phyloP scores from a whole-genome alignment of 768 basidiomycete species.

The Naganishia onofrii region DNA sequence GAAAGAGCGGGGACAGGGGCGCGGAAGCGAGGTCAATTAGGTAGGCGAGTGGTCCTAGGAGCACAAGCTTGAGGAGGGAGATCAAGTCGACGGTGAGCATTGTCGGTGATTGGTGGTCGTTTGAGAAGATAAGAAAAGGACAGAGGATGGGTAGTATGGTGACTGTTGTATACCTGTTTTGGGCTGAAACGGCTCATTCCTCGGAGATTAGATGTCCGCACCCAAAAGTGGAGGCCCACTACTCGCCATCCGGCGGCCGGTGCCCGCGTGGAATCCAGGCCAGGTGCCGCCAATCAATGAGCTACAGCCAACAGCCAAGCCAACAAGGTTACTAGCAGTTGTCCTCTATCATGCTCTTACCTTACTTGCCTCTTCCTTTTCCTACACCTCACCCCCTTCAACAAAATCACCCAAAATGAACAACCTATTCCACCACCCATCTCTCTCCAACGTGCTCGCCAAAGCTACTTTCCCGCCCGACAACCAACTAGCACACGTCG shows the following conservation, averaged over 20 bases:
- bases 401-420: background rate
- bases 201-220: too few relatives aligned
- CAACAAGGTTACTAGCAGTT: too few relatives aligned
- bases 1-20: conserved; percentile 28
- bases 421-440: conserved; percentile 18
- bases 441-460: conserved; percentile 11
- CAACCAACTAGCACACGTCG: conserved; percentile 32
- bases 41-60: conserved; percentile 27
- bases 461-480: conserved; percentile 7
- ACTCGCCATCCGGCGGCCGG: too few relatives aligned
- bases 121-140: too few relatives aligned
- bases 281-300: too few relatives aligned
- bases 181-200: background rate
- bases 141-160: too few relatives aligned
- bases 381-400: too few relatives aligned
- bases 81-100: background rate
- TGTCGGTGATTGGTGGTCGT: background rate
- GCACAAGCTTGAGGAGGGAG: background rate
- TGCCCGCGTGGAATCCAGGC: too few relatives aligned
- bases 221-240: too few relatives aligned
- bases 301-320: background rate
- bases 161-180: background rate
- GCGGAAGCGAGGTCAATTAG: conserved; percentile 20
- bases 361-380: background rate
- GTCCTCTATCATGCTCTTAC: too few relatives aligned